Evolutionary conservation across 768 basidiomycete species (phyloP).

Genomic region (Tulasnella sp.): DNA sequence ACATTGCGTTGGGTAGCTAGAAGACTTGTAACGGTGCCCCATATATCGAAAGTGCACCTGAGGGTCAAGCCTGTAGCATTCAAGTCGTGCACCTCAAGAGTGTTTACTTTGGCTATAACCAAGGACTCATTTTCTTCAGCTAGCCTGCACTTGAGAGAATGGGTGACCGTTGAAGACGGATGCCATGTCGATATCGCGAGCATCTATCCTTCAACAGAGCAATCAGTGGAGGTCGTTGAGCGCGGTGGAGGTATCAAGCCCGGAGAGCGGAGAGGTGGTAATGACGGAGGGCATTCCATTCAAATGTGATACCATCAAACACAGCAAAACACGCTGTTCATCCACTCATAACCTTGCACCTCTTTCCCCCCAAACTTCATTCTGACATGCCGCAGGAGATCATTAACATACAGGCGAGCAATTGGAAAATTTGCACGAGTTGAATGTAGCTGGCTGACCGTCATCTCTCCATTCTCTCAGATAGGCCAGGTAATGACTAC

Average conservation of each 20-base stretch:
- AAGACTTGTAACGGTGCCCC: slow-evolving; percentile 37
- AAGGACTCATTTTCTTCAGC: slow-evolving; percentile 47
- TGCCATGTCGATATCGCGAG: slow-evolving; percentile 67
- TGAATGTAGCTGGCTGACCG: background rate
- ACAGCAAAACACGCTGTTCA: background rate
- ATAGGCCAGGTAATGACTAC: slow-evolving; percentile 49
- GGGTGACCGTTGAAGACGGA: slow-evolving; percentile 57
- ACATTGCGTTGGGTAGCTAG: slow-evolving; percentile 44
- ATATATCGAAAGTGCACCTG: slow-evolving; percentile 52
- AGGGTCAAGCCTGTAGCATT: slow-evolving; percentile 47
- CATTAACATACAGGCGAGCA: slow-evolving; percentile 61
- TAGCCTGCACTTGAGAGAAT: slow-evolving; percentile 60
- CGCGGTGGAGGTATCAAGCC: background rate
- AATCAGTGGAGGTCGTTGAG: background rate
- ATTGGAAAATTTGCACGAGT: background rate
- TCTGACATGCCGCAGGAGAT: slow-evolving; percentile 47
- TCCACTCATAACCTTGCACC: background rate
- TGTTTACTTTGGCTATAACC: slow-evolving; percentile 55
- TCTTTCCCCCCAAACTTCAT: background rate
- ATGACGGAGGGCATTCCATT: background rate
- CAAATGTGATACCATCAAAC: background rate
- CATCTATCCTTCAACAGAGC: slow-evolving; percentile 27
- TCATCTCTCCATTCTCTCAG: slow-evolving; percentile 31
- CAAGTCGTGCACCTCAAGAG: slow-evolving; percentile 58
- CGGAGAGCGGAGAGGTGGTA: too few species aligned